phyloP scores from a whole-genome alignment of 2,329 filamentous ascomycete species.

The Colletotrichum musicola region DNA sequence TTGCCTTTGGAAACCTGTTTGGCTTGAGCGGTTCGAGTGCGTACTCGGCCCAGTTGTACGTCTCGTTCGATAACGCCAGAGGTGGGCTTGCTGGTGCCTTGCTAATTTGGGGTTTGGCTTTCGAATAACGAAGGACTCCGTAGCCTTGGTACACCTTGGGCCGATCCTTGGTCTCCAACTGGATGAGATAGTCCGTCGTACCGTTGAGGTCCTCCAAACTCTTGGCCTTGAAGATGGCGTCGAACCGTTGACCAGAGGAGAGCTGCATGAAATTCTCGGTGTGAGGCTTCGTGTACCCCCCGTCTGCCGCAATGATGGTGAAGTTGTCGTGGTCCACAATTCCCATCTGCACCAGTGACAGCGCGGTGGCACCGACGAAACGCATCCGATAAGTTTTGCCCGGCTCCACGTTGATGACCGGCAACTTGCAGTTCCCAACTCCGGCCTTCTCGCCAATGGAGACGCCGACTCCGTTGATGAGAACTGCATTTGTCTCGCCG shows the following conservation, averaged over 20 bases:
- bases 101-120: slow-evolving; percentile 20
- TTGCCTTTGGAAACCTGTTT: slow-evolving; percentile 53
- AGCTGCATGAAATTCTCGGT: slow-evolving; percentile 65
- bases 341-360: slow-evolving; percentile 66
- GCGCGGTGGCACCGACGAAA: slow-evolving; percentile 68
- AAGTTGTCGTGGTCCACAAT: slow-evolving; percentile 69
- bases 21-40: slow-evolving; percentile 53
- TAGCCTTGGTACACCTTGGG: slow-evolving; percentile 60
- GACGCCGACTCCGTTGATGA: slow-evolving; percentile 67
- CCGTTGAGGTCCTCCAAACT: slow-evolving; percentile 54
- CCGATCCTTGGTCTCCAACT: slow-evolving; percentile 64
- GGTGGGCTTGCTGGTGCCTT: slow-evolving; percentile 37
- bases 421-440: slow-evolving; percentile 54
- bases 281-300: slow-evolving; percentile 63
- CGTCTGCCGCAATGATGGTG: slow-evolving; percentile 72
- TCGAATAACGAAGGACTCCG: slow-evolving; percentile 60
- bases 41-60: slow-evolving; percentile 59
- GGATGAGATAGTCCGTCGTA: slow-evolving; percentile 57
- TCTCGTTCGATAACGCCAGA: slow-evolving; percentile 50
- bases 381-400: slow-evolving; percentile 72
- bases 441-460: slow-evolving; percentile 40
- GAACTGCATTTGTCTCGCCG: slow-evolving; percentile 68
- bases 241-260: slow-evolving; percentile 71
- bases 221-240: slow-evolving; percentile 67
- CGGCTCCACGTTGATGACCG: slow-evolving; percentile 70